Conservation (phyloP, 31 red algal species). For the Odonthalia washingtoniensis region DNA sequence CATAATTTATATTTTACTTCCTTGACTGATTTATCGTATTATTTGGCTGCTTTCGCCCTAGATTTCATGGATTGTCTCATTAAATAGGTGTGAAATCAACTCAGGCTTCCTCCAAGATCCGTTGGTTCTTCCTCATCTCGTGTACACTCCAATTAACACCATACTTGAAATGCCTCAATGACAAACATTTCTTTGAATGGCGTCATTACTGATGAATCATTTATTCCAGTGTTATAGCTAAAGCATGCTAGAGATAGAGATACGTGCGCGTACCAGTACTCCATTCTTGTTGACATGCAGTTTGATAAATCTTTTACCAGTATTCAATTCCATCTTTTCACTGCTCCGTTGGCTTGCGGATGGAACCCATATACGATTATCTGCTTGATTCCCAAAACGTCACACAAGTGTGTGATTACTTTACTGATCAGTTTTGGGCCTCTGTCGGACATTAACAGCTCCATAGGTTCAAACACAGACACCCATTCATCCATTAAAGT, state of each 20-base stretch:
- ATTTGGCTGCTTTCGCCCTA: not conserved
- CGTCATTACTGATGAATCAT: constrained; percentile 12
- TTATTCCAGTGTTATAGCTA: constrained; percentile 24
- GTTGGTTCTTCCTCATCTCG: not conserved
- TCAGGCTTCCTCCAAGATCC: not conserved
- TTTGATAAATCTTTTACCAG: not conserved
- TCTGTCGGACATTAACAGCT: constrained; percentile 30
- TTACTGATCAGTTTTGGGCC: constrained; percentile 19
- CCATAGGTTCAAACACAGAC: constrained; percentile 6
- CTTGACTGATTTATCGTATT: not conserved
- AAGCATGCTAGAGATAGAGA: constrained; percentile 31
- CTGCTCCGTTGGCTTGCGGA: constrained; percentile 46
- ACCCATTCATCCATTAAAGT: constrained; percentile 24
- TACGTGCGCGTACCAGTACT: constrained; percentile 36
- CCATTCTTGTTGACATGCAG: not conserved
- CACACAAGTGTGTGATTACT: not conserved
- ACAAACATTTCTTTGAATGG: constrained; percentile 42
- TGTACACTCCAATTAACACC: not conserved
- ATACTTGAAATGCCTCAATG: constrained; percentile 28
- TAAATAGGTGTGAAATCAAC: not conserved
- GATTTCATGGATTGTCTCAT: not conserved
- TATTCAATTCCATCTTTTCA: constrained; percentile 53
- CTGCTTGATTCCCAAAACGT: constrained; percentile 1
- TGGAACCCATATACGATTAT: constrained; percentile 10
- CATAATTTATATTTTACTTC: not conserved